These are phyloP conservation scores for Daedaleopsis nitida DNA, from an alignment of 768 basidiomycete genomes.

Conservation along the genomic window DNA sequence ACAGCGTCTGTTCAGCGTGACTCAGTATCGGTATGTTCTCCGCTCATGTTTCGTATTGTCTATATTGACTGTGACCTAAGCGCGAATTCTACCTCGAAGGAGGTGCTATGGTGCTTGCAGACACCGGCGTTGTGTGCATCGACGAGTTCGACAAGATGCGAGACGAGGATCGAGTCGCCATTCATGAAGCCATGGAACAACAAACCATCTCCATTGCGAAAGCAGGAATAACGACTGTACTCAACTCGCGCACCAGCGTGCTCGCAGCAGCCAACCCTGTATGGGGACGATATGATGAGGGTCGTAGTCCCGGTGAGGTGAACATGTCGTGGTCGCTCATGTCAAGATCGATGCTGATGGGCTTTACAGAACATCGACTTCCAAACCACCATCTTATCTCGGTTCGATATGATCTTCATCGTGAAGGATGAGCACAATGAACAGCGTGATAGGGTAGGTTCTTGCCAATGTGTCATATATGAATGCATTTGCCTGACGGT, in stretches of 20 bases:
- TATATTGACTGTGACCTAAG: slow-evolving; percentile 41
- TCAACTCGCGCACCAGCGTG: slow-evolving; percentile 95
- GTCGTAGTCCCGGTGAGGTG: slow-evolving; percentile 92
- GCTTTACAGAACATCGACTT: slow-evolving; percentile 84
- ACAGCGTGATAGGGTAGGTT: slow-evolving; percentile 77
- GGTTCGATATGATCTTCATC: slow-evolving; percentile 99
- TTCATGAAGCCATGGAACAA: slow-evolving; percentile 99
- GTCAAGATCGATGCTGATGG: neutral
- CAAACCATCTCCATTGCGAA: slow-evolving; percentile 99
- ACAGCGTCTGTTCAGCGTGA: slow-evolving; percentile 98
- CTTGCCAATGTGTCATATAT: neutral
- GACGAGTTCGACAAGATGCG: slow-evolving; percentile 99
- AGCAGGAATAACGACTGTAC: slow-evolving; percentile 96
- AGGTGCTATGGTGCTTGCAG: slow-evolving; percentile 98
- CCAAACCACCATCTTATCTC: slow-evolving; percentile 95
- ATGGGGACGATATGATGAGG: slow-evolving; percentile 97
- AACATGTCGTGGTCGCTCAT: neutral
- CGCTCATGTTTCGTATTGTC: neutral
- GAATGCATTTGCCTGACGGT: neutral
- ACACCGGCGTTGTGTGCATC: slow-evolving; percentile 98
- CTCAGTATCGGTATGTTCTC: slow-evolving; percentile 70
- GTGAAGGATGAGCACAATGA: slow-evolving; percentile 99
- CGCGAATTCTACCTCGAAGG: slow-evolving; percentile 99
- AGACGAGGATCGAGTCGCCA: slow-evolving; percentile 97
- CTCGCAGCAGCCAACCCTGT: slow-evolving; percentile 98